Evolutionary conservation across 2,329 filamentous ascomycete species (phyloP).

Genomic region (Myriosclerotinia scirpicola): DNA sequence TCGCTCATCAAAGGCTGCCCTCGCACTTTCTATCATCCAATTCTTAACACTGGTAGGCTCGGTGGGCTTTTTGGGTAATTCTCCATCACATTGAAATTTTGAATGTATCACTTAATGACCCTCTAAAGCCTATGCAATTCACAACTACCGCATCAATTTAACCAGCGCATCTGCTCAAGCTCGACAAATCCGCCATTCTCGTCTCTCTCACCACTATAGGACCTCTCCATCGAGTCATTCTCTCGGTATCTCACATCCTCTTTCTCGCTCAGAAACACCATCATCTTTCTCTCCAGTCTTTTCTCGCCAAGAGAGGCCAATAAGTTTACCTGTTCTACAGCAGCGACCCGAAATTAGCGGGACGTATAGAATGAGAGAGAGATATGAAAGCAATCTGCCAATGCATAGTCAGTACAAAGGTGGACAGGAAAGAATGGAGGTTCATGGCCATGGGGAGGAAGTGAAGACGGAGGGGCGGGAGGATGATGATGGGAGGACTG

Average conservation of each 20-base stretch:
- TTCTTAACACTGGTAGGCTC: constrained; percentile 3
- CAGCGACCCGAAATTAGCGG: not conserved
- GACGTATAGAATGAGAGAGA: not conserved
- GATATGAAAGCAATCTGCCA: not conserved
- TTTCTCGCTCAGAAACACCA: not conserved
- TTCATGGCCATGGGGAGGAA: not conserved
- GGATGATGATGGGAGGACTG: not conserved
- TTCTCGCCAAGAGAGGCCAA: not conserved
- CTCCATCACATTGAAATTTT: not conserved
- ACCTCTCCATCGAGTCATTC: not conserved
- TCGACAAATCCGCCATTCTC: not conserved
- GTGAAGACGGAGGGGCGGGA: not conserved
- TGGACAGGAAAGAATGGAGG: not conserved
- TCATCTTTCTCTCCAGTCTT: not conserved
- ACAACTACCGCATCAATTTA: not conserved
- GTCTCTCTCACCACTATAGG: not conserved
- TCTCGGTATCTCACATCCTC: not conserved
- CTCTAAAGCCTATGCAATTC: not conserved
- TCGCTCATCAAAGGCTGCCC: not conserved
- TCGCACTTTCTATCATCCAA: not conserved
- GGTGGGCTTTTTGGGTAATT: not conserved
- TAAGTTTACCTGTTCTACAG: not conserved
- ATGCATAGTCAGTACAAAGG: not conserved
- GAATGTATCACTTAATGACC: not conserved
- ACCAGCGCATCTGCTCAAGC: not conserved